Percentiles rank a stretch among this genome's conserved stretches.
Evolutionary conservation across 768 basidiomycete genomes (phyloP).

Genomic region (Cubamyces lactineus): DNA sequence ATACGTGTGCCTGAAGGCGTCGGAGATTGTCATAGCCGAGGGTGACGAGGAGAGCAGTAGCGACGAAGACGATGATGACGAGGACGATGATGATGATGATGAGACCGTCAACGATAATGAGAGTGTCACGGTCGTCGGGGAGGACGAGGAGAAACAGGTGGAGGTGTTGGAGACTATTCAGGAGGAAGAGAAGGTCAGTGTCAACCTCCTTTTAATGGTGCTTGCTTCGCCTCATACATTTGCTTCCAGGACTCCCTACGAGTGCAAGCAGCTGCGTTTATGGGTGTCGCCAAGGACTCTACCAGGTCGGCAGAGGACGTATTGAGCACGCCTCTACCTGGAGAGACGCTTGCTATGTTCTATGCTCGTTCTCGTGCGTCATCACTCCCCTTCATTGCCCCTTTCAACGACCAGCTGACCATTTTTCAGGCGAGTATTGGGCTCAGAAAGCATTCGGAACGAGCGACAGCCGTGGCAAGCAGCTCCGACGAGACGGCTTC

Average conservation of each 20-base stretch:
- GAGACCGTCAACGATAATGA: constrained; percentile 37
- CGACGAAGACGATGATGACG: constrained; percentile 61
- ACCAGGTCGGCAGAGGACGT: constrained; percentile 69
- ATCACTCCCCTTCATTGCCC: not conserved
- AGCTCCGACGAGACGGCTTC: constrained; percentile 79
- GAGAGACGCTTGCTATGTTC: constrained; percentile 82
- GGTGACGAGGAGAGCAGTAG: constrained; percentile 66
- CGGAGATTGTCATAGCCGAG: constrained; percentile 62
- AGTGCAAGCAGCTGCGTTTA: constrained; percentile 51
- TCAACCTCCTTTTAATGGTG: not conserved
- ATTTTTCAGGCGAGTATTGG: constrained; percentile 72
- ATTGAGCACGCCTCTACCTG: constrained; percentile 79
- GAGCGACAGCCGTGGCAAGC: constrained; percentile 74
- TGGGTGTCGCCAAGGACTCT: constrained; percentile 66
- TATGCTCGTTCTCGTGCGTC: constrained; percentile 77
- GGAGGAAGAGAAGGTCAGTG: constrained; percentile 27
- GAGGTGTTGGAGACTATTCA: constrained; percentile 31
- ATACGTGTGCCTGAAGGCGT: constrained; percentile 73
- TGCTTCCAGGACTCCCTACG: constrained; percentile 42
- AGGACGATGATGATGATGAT: constrained; percentile 57
- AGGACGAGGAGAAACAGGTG: constrained; percentile 31
- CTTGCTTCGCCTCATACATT: too few relatives aligned
- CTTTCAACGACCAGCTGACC: not conserved
- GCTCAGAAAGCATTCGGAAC: constrained; percentile 64
- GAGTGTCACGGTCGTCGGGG: constrained; percentile 30